Percentiles rank a stretch among this genome's conserved stretches.
Evolutionary conservation across 1,139 yeast genomes (phyloP).

Genomic region (Kluyveromyces marxianus): DNA sequence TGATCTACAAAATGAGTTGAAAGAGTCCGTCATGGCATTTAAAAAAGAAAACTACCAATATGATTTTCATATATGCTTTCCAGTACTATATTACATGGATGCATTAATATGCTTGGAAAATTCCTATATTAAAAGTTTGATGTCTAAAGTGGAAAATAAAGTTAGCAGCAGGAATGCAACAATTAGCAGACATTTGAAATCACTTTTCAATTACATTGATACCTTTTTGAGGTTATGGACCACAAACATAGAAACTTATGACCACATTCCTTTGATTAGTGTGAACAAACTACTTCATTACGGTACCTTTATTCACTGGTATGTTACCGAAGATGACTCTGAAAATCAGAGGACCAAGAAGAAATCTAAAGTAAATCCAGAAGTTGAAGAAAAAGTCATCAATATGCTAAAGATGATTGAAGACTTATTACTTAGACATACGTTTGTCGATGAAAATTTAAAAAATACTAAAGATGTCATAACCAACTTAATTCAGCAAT

Average conservation of each 20-base stretch:
- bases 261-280: constrained; percentile 6
- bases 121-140: constrained; percentile 3
- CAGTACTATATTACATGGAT: constrained; percentile 6
- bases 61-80: constrained; percentile 2
- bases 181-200: constrained; percentile 1
- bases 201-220: constrained; percentile 1
- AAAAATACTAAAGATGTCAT: constrained; percentile 4
- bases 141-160: neutral
- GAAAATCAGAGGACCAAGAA: neutral
- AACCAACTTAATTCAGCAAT: neutral
- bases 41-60: constrained; percentile 1
- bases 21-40: neutral
- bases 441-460: constrained; percentile 2
- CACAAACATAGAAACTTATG: constrained; percentile 1
- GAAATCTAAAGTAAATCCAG: neutral
- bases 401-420: neutral
- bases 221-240: constrained; percentile 3
- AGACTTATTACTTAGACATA: constrained; percentile 1
- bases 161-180: neutral
- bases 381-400: neutral
- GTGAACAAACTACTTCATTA: constrained; percentile 5
- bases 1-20: neutral
- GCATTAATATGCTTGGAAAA: constrained; percentile 4
- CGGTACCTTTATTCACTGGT: constrained; percentile 7
- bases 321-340: neutral